Base-by-base conservation (phyloP, 1,284 basidiomycete species). In the Sanguinoderma infundibulare region DNA sequence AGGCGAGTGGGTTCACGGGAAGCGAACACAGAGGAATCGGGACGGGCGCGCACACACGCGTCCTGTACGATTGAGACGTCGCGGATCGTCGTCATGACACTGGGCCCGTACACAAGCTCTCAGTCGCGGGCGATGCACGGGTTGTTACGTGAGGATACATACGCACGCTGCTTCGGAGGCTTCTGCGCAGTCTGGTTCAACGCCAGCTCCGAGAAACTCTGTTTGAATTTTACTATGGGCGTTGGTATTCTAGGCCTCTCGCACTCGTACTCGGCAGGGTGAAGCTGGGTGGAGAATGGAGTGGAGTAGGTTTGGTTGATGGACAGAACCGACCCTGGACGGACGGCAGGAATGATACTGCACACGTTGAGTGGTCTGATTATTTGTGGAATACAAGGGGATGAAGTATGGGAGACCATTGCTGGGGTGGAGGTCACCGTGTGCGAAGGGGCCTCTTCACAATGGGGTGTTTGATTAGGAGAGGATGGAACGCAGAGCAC, bases 161-260 rank as follows among this genome's bases (percentile, higher is more conserved):
- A 57, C 53, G 57, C 60, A 50, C 54, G 30, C 39, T 34, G 54
- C 60, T 65, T 62, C 63, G 49, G 55, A 8, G 34, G 46, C 57
- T 61, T 65, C 59, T 59, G 57, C 60, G 60, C 60, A 62, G 57
- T 53, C 32, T 47, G 28, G 42, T 47, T 32, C 46, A 50, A 52
- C 36, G 55, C 44, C 22, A 46, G 46, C 46, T 26, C 46, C 28
- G 28, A 49, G 46, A n/a, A 9, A 15, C 24, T 30, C 46, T 17
- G 15, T 32, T 49, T 32, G 26, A 28, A 10, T 30, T 17, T 28
- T 49, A 49, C 28, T 46, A n/a, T n/a, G n/a, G n/a, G n/a, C 28
- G 15, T 49, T 28, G 28, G 46, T 49, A 49, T 14, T 15, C 6
- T n/a, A n/a, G n/a, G 46, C 6, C 28, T 17, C 46, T 49, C 46